These are phyloP conservation scores for Candida caryicola DNA, from an alignment of 805 yeast species.

Conservation along the genomic window DNA sequence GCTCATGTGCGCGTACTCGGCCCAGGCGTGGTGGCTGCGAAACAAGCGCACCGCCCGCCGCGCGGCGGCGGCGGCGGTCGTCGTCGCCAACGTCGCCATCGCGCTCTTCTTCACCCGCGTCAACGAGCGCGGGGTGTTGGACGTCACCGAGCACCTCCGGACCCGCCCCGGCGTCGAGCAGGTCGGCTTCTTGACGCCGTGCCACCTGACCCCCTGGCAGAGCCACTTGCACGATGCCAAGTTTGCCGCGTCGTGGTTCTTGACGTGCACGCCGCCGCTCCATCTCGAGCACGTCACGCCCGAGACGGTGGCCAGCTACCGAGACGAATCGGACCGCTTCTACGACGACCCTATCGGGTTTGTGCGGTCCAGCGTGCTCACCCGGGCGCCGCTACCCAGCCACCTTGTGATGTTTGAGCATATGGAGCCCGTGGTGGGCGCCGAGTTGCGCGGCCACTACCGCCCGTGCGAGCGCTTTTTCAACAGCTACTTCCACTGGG, in stretches of 20 bases:
- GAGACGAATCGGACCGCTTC: constrained; percentile 85
- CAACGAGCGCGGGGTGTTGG: constrained; percentile 86
- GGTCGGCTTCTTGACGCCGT: constrained; percentile 86
- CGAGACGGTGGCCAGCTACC: constrained; percentile 43
- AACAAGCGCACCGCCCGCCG: neutral
- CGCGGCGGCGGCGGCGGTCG: neutral
- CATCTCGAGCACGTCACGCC: constrained; percentile 26
- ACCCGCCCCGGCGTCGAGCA: constrained; percentile 38
- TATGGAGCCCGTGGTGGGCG: constrained; percentile 45
- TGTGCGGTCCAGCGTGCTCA: constrained; percentile 52
- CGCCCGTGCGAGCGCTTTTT: constrained; percentile 54
- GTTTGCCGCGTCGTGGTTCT: constrained; percentile 55
- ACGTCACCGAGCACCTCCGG: constrained; percentile 55
- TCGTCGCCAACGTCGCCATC: constrained; percentile 35
- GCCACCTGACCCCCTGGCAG: constrained; percentile 97
- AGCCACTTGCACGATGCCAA: constrained; percentile 67
- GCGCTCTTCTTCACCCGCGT: constrained; percentile 56
- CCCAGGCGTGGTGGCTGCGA: neutral
- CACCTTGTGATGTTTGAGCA: constrained; percentile 72
- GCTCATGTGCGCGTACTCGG: constrained; percentile 40
- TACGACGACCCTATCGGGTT: constrained; percentile 65
- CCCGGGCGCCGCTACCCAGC: constrained; percentile 58
- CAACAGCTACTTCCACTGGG: constrained; percentile 86
- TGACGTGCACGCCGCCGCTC: constrained; percentile 91
- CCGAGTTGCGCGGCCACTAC: constrained; percentile 43